Percentiles rank a stretch among this genome's conserved stretches.
phyloP scores from a whole-genome alignment of 306 rosid species.

The Leucaena leucocephala region DNA sequence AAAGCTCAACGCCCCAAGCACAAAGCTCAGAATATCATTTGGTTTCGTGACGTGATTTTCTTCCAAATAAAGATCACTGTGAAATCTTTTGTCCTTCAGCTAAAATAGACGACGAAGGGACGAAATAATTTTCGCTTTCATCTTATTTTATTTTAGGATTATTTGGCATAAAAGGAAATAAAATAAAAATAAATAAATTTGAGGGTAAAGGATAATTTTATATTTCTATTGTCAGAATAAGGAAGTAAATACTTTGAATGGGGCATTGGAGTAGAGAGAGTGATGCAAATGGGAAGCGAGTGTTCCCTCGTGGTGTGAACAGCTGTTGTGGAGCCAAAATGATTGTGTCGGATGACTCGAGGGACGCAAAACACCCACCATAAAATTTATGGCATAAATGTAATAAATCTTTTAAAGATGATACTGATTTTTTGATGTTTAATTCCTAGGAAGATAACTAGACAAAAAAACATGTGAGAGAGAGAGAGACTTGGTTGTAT shows the following conservation, averaged over 20 bases:
- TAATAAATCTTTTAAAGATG: no score
- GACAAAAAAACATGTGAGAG: no score
- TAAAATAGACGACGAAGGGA: not conserved
- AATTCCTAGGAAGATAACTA: no score
- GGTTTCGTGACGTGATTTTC: not conserved
- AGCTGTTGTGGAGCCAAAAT: constrained; percentile 12
- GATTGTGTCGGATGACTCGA: not conserved
- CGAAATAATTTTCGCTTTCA: not conserved
- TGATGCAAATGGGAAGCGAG: not conserved
- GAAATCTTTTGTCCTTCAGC: not conserved
- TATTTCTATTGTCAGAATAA: not conserved
- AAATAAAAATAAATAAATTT: no score
- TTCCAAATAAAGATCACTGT: not conserved
- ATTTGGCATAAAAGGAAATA: no score
- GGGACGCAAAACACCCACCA: not conserved
- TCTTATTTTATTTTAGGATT: not conserved
- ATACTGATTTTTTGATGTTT: no score
- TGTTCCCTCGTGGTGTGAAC: not conserved
- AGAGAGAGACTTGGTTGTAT: no score
- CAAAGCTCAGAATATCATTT: not conserved
- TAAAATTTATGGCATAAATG: not conserved
- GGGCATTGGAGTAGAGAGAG: no score
- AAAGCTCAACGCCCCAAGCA: not conserved
- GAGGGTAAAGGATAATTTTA: not conserved
- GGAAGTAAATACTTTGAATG: not conserved